Percentiles rank a stretch among this genome's conserved stretches.
Conservation (phyloP, 306 rosid genomes). For the Purshia tridentata region DNA sequence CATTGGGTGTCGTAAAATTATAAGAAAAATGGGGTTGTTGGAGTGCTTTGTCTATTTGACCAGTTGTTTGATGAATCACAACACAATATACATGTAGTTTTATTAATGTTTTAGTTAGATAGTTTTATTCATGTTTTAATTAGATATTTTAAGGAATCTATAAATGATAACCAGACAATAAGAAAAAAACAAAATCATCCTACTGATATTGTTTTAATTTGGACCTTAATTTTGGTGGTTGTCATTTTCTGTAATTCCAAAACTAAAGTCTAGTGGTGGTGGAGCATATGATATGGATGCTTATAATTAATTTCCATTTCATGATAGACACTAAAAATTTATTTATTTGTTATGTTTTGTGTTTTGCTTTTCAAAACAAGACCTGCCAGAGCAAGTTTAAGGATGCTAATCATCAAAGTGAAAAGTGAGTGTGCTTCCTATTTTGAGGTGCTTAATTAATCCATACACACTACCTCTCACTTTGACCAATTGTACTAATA, state of each 20-base stretch:
- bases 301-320: not conserved
- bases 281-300: too few species aligned
- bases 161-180: not conserved
- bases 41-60: not conserved
- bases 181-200: conserved; percentile 5
- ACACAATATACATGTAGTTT: not conserved
- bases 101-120: not conserved
- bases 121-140: not conserved
- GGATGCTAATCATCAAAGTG: not conserved
- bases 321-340: not conserved
- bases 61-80: not conserved
- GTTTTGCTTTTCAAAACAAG: not conserved
- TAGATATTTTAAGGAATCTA: conserved; percentile 7
- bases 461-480: not conserved
- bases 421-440: not conserved
- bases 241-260: not conserved
- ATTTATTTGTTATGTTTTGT: not conserved
- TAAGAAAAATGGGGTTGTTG: not conserved
- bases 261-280: not conserved
- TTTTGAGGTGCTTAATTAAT: not conserved
- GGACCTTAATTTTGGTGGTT: too few species aligned
- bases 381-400: not conserved
- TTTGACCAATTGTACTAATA: not conserved
- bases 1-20: too few species aligned
- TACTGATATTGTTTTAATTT: not conserved